Evolutionary conservation across 768 basidiomycete genomes (phyloP).

Genomic region (Auriscalpium orientale): DNA sequence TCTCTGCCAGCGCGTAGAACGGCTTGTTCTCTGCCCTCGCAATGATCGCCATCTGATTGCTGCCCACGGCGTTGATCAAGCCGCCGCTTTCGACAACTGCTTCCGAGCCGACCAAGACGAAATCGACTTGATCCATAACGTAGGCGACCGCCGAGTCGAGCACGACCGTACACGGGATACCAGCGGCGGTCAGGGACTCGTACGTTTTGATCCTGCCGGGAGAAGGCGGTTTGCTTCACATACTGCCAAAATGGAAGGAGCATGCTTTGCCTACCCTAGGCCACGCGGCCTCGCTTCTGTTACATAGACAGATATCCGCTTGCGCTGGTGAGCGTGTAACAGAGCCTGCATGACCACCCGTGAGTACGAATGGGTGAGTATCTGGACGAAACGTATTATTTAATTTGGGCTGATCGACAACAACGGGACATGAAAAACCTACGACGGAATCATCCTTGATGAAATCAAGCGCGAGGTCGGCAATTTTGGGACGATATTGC

Average conservation of each 20-base stretch:
- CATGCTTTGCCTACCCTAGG: slow-evolving; percentile 53
- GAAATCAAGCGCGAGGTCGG: slow-evolving; percentile 81
- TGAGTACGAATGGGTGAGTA: slow-evolving; percentile 95
- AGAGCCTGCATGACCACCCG: slow-evolving; percentile 92
- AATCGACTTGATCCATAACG: slow-evolving; percentile 93
- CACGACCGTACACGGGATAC: slow-evolving; percentile 90
- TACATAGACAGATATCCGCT: slow-evolving; percentile 95
- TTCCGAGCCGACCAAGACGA: slow-evolving; percentile 94
- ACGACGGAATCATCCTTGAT: slow-evolving; percentile 93
- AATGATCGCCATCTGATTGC: slow-evolving; percentile 94
- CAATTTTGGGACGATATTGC: slow-evolving; percentile 84
- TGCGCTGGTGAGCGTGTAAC: slow-evolving; percentile 80
- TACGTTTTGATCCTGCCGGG: slow-evolving; percentile 78
- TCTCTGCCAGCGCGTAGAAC: slow-evolving; percentile 92
- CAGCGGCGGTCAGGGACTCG: slow-evolving; percentile 76
- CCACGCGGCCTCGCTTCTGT: slow-evolving; percentile 91
- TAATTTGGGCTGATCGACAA: no score
- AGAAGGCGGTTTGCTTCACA: background rate
- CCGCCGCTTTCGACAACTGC: slow-evolving; percentile 97
- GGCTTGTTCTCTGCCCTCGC: slow-evolving; percentile 93
- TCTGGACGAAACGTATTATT: slow-evolving; percentile 37
- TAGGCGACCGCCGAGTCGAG: slow-evolving; percentile 96
- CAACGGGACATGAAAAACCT: slow-evolving; percentile 15
- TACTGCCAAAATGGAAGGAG: slow-evolving; percentile 5
- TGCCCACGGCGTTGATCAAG: slow-evolving; percentile 86